A percentile compares a stretch with the other conserved stretches of the same genome.
These are phyloP conservation scores for Mycena maculata DNA, from an alignment of 768 basidiomycete species.

Conservation along the genomic window DNA sequence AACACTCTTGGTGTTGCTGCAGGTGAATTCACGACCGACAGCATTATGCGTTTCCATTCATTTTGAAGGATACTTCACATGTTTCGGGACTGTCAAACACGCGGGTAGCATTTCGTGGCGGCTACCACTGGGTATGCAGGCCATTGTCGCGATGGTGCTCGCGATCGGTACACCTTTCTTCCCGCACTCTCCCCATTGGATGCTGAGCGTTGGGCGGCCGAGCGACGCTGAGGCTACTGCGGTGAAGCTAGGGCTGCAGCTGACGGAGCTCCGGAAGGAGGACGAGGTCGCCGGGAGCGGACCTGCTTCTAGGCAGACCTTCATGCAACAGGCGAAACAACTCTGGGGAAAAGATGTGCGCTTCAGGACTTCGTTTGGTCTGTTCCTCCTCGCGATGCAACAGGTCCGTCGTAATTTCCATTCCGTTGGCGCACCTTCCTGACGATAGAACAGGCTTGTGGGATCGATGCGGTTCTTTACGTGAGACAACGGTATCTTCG, in stretches of 20 bases:
- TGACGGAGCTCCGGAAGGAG: slow-evolving; percentile 40
- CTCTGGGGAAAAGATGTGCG: slow-evolving; percentile 43
- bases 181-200: slow-evolving; percentile 57
- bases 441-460: slow-evolving; percentile 42
- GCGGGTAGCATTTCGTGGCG: slow-evolving; percentile 51
- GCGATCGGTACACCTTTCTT: slow-evolving; percentile 46
- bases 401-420: slow-evolving; percentile 41
- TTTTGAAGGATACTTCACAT: slow-evolving; percentile 50
- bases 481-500: slow-evolving; percentile 27
- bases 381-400: slow-evolving; percentile 57
- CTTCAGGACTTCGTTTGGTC: slow-evolving; percentile 51
- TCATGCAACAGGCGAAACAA: slow-evolving; percentile 35
- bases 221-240: slow-evolving; percentile 47
- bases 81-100: slow-evolving; percentile 49
- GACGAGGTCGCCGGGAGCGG: slow-evolving; percentile 17
- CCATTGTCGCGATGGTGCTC: slow-evolving; percentile 41
- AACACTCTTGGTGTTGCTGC: slow-evolving; percentile 56
- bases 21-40: slow-evolving; percentile 32
- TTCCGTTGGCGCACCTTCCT: not conserved
- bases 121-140: slow-evolving; percentile 50
- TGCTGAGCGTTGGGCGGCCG: slow-evolving; percentile 47
- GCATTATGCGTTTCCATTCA: not conserved
- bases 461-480: slow-evolving; percentile 49
- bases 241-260: slow-evolving; percentile 42
- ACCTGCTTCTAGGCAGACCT: slow-evolving; percentile 9